Conservation (phyloP, 2,329 filamentous ascomycete species). For the Atkinsonella texensis region DNA sequence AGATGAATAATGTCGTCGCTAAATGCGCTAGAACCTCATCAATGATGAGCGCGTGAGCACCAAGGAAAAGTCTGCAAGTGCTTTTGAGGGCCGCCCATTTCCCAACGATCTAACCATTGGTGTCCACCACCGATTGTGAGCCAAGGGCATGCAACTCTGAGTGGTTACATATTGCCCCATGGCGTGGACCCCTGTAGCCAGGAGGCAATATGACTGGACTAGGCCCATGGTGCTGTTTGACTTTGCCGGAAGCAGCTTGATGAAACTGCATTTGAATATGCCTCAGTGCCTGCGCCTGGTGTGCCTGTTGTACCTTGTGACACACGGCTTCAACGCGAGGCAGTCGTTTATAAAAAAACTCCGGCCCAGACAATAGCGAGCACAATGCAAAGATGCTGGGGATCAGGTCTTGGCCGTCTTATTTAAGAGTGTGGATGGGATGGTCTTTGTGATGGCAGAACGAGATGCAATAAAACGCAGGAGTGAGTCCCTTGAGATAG, state of each 20-base stretch:
- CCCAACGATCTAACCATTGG: background rate
- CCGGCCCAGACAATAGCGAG: no score
- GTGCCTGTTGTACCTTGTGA: background rate
- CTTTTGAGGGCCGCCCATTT: background rate
- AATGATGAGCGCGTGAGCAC: background rate
- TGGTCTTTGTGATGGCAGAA: background rate
- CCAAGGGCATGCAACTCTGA: no score
- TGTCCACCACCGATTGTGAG: background rate
- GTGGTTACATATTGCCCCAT: no score
- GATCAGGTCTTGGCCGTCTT: background rate
- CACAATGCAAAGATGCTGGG: background rate
- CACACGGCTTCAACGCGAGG: background rate
- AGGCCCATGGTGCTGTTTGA: background rate
- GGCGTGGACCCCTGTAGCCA: background rate
- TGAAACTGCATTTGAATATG: conserved; percentile 1
- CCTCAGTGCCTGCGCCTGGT: conserved; percentile 2
- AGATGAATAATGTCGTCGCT: background rate
- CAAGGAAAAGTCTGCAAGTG: background rate
- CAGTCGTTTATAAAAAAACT: no score
- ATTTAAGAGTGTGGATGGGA: background rate
- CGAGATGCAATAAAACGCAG: background rate
- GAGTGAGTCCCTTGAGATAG: background rate
- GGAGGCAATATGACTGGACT: background rate
- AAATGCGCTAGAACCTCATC: background rate
- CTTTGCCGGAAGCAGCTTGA: background rate